Percentiles rank a stretch among this genome's conserved stretches.
These are phyloP conservation scores for Tinospora cordifolia DNA, from an alignment of 164 flowering plant species.

Conservation along the genomic window DNA sequence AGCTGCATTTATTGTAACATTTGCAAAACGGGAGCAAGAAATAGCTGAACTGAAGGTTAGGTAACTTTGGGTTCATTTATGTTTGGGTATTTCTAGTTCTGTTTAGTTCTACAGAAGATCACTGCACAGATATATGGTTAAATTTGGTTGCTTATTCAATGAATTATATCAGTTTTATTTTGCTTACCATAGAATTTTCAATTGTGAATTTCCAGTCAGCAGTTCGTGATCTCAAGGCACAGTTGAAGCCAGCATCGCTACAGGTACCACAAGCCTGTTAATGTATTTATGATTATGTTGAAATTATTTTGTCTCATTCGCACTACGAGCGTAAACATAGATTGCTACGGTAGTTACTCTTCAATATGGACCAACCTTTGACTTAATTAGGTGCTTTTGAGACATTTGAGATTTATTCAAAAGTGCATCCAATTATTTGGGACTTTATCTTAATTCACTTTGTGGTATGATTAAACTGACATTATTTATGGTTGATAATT, in stretches of 20 bases:
- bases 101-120: not conserved
- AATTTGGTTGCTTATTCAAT: not conserved
- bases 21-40: slow-evolving; percentile 97
- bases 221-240: slow-evolving; percentile 42
- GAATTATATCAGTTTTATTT: not conserved
- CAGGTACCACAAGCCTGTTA: slow-evolving; percentile 25
- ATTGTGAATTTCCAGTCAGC: slow-evolving; percentile 37
- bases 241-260: slow-evolving; percentile 41
- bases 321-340: not conserved
- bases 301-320: not conserved
- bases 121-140: not conserved
- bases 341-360: too few relatives aligned
- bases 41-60: slow-evolving; percentile 85
- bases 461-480: too few relatives aligned
- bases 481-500: too few relatives aligned
- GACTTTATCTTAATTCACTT: too few relatives aligned
- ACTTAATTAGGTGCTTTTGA: too few relatives aligned
- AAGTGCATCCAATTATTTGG: too few relatives aligned
- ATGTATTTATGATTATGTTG: not conserved
- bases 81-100: not conserved
- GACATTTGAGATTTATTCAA: too few relatives aligned
- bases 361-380: too few relatives aligned
- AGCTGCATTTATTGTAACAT: slow-evolving; percentile 94
- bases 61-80: not conserved
- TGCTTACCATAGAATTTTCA: not conserved